These are phyloP conservation scores for Citrus inodora DNA, from an alignment of 345 rosid genomes.

Conservation along the genomic window DNA sequence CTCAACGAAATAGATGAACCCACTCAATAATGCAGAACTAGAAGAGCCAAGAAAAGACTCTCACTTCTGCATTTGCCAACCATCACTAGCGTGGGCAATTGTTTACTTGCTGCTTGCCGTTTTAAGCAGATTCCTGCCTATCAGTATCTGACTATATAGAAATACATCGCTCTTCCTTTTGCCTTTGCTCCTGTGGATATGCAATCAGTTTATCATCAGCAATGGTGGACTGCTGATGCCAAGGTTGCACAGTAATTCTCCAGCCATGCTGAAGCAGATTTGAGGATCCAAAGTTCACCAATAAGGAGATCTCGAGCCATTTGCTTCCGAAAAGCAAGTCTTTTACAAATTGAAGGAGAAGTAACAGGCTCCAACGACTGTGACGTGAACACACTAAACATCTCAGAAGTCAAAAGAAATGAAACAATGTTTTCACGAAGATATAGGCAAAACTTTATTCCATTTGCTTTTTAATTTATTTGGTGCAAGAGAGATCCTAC, in stretches of 20 bases:
- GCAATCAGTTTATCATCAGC: not conserved
- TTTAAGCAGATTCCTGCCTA: not conserved
- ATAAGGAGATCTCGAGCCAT: conserved; percentile 67
- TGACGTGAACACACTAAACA: conserved; percentile 17
- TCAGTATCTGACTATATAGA: not conserved
- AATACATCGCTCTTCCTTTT: not conserved
- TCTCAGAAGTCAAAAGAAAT: not conserved
- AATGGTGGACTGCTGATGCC: not conserved
- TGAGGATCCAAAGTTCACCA: conserved; percentile 70
- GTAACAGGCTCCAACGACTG: conserved; percentile 42
- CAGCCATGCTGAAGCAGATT: conserved; percentile 71
- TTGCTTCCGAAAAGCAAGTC: conserved; percentile 34
- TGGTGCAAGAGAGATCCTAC: not conserved
- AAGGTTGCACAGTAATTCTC: conserved; percentile 46
- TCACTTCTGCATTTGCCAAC: not conserved
- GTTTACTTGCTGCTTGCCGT: not conserved
- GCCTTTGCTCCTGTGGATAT: not conserved
- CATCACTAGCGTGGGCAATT: not conserved
- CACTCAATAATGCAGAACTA: not conserved
- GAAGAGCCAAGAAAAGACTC: not conserved
- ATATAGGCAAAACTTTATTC: not conserved
- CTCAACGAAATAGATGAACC: not conserved
- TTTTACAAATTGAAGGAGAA: conserved; percentile 16
- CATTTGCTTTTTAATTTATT: not conserved
- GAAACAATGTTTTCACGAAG: not conserved